A percentile compares a stretch with the other conserved stretches of the same genome.
Conservation (phyloP, 2,329 filamentous ascomycete genomes). For the Aspergillus phoenicis region DNA sequence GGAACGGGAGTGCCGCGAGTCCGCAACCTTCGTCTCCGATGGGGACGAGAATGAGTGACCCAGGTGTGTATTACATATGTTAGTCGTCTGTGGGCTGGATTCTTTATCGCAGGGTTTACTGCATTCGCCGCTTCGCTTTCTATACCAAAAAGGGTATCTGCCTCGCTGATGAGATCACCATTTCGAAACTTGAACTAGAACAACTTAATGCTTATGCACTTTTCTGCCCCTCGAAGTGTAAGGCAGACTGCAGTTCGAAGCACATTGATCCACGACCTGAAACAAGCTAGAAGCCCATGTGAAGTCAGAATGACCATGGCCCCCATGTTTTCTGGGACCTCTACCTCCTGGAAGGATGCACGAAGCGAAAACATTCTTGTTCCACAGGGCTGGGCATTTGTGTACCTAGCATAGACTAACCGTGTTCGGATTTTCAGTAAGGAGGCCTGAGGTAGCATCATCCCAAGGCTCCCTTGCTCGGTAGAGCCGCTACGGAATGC, state of each 20-base stretch:
- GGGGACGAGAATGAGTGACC: background rate
- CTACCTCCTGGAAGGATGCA: background rate
- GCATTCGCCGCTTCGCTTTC: background rate
- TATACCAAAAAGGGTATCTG: background rate
- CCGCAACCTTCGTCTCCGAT: background rate
- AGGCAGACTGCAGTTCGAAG: slow-evolving; percentile 4
- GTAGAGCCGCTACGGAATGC: background rate
- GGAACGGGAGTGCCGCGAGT: background rate
- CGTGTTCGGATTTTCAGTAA: background rate
- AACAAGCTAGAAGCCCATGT: slow-evolving; percentile 13
- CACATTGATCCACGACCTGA: slow-evolving; percentile 14
- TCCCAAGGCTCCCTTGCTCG: background rate
- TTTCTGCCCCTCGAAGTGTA: background rate
- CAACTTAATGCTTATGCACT: background rate
- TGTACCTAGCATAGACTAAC: background rate
- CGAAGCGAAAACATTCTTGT: background rate
- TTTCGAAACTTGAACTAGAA: background rate
- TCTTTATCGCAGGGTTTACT: background rate
- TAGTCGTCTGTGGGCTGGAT: background rate
- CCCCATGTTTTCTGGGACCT: background rate
- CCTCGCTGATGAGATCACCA: background rate
- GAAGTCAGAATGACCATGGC: background rate
- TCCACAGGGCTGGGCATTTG: slow-evolving; percentile 6
- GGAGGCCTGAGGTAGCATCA: background rate
- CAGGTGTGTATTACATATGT: background rate